Percentiles rank a stretch among this genome's conserved stretches.
Conservation (phyloP, 441 rosid species). For the Gossypium schwendimanii region DNA sequence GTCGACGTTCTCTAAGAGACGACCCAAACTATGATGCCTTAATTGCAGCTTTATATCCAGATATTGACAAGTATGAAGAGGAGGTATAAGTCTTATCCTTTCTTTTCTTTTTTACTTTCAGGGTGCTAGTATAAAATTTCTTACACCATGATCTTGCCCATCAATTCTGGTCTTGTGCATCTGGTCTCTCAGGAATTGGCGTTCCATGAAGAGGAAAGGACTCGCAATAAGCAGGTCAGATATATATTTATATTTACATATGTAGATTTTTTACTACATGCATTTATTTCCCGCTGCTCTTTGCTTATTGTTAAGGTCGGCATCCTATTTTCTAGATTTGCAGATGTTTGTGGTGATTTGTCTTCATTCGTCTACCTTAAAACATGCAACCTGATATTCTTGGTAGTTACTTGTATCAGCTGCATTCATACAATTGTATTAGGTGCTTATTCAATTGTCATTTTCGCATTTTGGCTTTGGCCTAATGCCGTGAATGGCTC, state of each 20-base stretch:
- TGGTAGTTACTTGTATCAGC: neutral
- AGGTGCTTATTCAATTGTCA: neutral
- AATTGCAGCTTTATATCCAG: slow-evolving; percentile 71
- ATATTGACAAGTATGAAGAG: slow-evolving; percentile 74
- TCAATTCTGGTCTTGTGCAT: slow-evolving; percentile 18
- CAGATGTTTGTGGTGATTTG: slow-evolving; percentile 5
- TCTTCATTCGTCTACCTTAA: neutral
- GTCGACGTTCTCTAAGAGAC: slow-evolving; percentile 92
- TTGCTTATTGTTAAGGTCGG: slow-evolving; percentile 6
- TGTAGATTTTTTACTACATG: neutral
- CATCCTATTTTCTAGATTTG: neutral
- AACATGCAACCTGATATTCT: neutral
- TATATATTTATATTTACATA: neutral
- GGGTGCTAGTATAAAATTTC: neutral
- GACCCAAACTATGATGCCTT: slow-evolving; percentile 89
- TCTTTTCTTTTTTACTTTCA: slow-evolving; percentile 8
- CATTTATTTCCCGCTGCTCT: slow-evolving; percentile 11
- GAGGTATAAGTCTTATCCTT: slow-evolving; percentile 44
- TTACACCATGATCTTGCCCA: slow-evolving; percentile 4
- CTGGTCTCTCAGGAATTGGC: slow-evolving; percentile 49
- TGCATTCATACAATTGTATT: neutral
- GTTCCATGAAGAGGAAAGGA: slow-evolving; percentile 58
- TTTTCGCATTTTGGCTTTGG: neutral
- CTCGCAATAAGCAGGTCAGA: slow-evolving; percentile 62
- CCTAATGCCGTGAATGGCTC: neutral